Base-by-base conservation (phyloP, 164 flowering plant species). In the Pachysandra terminalis region DNA sequence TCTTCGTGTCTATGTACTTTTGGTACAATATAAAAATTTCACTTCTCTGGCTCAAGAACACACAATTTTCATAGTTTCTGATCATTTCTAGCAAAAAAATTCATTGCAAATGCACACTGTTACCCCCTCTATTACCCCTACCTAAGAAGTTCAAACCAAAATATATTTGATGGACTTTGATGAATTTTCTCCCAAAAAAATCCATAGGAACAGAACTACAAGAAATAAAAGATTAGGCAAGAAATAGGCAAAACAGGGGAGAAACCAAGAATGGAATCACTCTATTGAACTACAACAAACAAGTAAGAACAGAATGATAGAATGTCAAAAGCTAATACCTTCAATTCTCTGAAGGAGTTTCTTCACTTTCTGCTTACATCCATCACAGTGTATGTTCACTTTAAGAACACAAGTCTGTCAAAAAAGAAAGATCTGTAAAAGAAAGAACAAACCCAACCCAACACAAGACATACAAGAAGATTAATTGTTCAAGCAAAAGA, bases 361-460 rank as follows among this genome's bases (percentile, higher is more conserved):
- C 83, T 84, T 87, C 76, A 87, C 91, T 71, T 85, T 79, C 69
- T 85, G 87, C 86, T 82, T 81, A 56, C 91, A 87, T n/a, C 91
- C 91, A 69, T 83, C 87, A 73, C 91, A 87, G 68, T 87, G 85
- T 40, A 87, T 75, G 78, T 81, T 83, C 59, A 87, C 89, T 71
- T 74, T 87, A 68, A 87, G 89, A 54, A 80, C 78, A 75, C 77
- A 83, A 23, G 83, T 87, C 91, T 87, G 86, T 16, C 68, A 35
- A 63, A 32, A 32, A 32, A 32, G 37, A 32, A 32, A 32, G 37
- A 32, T 32, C 37, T 32, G 16, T 24, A 65, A 41, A 14, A 32
- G 62, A 62, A 41, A 24, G 24, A 70, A 57, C 6, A 21, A 58
- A 40, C 56, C 19, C 25, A 75, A n/a, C n/a, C n/a, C n/a, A n/a